These are phyloP conservation scores for Fusarium scirpi DNA, from an alignment of 2,329 filamentous ascomycete species.

Conservation along the genomic window DNA sequence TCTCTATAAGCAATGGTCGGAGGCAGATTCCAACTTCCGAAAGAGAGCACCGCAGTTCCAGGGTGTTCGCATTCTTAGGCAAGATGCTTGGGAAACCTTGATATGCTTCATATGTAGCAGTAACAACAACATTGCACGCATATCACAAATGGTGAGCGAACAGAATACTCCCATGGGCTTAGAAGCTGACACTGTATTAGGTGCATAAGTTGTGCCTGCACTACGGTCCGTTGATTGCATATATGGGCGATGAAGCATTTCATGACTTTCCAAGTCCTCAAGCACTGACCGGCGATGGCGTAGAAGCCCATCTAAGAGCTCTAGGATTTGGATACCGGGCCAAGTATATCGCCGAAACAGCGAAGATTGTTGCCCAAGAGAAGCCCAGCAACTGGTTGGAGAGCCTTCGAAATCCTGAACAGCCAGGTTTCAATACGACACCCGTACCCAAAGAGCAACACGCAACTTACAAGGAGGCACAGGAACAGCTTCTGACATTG, in stretches of 20 bases:
- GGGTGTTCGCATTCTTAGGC: slow-evolving; percentile 90
- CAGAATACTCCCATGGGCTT: neutral
- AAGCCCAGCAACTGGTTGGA: slow-evolving; percentile 81
- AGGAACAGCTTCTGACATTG: slow-evolving; percentile 81
- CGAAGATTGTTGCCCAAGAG: slow-evolving; percentile 75
- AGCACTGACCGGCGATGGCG: slow-evolving; percentile 76
- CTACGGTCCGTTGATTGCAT: slow-evolving; percentile 82
- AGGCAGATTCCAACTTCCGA: slow-evolving; percentile 86
- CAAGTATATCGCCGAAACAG: slow-evolving; percentile 90
- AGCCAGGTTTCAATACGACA: slow-evolving; percentile 65
- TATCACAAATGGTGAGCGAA: slow-evolving; percentile 85
- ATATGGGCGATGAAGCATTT: slow-evolving; percentile 76
- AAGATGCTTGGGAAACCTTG: slow-evolving; percentile 96
- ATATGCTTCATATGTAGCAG: slow-evolving; percentile 97
- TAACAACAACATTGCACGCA: slow-evolving; percentile 97
- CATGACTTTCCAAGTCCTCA: slow-evolving; percentile 88
- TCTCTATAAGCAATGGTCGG: slow-evolving; percentile 90
- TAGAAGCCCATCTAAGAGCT: slow-evolving; percentile 82
- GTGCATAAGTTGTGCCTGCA: slow-evolving; percentile 88
- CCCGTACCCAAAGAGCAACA: slow-evolving; percentile 59
- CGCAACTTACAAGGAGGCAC: slow-evolving; percentile 81
- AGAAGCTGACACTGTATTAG: slow-evolving; percentile 51
- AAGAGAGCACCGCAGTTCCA: slow-evolving; percentile 88
- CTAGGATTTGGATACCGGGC: slow-evolving; percentile 96
- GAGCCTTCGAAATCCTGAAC: slow-evolving; percentile 80